phyloP scores from a whole-genome alignment of 257 asterid species.

The Echium plantagineum region DNA sequence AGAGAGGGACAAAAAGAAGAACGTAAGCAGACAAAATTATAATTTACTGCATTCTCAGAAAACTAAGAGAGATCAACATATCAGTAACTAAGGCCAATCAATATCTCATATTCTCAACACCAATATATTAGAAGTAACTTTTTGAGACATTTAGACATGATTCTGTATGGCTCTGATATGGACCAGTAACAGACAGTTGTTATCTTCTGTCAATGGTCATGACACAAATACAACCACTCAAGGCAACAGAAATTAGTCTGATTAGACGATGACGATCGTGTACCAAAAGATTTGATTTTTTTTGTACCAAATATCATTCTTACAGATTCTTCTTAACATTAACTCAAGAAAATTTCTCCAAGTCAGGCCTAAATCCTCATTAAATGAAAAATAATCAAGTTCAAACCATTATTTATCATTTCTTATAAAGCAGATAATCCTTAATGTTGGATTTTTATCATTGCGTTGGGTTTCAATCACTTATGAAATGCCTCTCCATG shows the following conservation, averaged over 20 bases:
- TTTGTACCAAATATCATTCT: neutral
- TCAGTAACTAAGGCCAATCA: neutral
- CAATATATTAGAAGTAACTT: slow-evolving; percentile 3
- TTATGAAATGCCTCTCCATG: no score
- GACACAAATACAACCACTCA: slow-evolving; percentile 1
- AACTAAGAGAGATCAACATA: no score
- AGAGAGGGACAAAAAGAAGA: neutral
- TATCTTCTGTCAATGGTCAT: neutral
- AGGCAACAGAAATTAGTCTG: neutral
- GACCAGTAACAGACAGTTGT: neutral
- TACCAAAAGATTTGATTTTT: neutral
- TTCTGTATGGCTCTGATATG: no score
- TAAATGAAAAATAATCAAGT: neutral
- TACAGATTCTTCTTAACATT: neutral
- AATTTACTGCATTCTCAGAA: neutral
- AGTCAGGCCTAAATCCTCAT: neutral
- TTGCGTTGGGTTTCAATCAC: no score
- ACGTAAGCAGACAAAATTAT: neutral
- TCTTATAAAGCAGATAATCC: neutral
- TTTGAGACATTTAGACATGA: neutral
- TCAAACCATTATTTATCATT: neutral
- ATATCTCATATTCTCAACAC: neutral
- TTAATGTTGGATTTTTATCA: no score
- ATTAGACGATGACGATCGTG: neutral
- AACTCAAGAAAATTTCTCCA: no score